phyloP scores from a whole-genome alignment of 2,329 filamentous ascomycete species.

The Clonostachys chloroleuca region DNA sequence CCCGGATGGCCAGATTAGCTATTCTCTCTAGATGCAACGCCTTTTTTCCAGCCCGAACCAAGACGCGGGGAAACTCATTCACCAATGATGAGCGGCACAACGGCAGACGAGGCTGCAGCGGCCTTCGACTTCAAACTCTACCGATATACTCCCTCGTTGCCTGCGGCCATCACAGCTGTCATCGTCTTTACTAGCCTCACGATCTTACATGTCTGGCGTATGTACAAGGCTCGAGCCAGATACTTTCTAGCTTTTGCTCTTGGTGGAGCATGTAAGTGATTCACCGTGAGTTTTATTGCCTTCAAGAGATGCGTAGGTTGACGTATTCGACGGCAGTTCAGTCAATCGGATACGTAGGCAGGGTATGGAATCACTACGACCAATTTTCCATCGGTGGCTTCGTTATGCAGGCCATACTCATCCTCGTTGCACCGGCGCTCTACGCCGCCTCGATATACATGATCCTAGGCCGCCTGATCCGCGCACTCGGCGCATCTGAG shows the following conservation, averaged over 20 bases:
- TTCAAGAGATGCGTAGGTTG: neutral
- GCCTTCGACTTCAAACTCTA: conserved; percentile 4
- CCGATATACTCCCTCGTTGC: conserved; percentile 3
- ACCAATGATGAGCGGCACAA: no score
- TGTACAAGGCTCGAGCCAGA: conserved; percentile 38
- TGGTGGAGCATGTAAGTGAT: conserved; percentile 40
- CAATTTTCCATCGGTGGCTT: conserved; percentile 13
- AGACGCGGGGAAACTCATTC: no score
- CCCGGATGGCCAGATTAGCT: no score
- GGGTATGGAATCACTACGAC: conserved; percentile 8
- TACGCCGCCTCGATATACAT: conserved; percentile 48
- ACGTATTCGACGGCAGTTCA: conserved; percentile 24
- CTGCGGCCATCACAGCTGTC: conserved; percentile 38
- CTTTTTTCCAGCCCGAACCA: no score
- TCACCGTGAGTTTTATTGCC: neutral
- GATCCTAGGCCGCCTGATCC: conserved; percentile 38
- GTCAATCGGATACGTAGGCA: conserved; percentile 31
- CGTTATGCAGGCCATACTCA: conserved; percentile 32
- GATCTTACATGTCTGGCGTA: conserved; percentile 32
- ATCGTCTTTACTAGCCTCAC: conserved; percentile 38
- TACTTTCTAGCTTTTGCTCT: conserved; percentile 45
- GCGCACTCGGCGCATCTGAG: conserved; percentile 24
- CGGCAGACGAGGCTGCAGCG: neutral
- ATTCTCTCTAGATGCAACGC: no score
- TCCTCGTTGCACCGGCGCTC: conserved; percentile 40